phyloP scores from a whole-genome alignment of 2,329 filamentous ascomycete species.

The Epicoccum sorghinum region DNA sequence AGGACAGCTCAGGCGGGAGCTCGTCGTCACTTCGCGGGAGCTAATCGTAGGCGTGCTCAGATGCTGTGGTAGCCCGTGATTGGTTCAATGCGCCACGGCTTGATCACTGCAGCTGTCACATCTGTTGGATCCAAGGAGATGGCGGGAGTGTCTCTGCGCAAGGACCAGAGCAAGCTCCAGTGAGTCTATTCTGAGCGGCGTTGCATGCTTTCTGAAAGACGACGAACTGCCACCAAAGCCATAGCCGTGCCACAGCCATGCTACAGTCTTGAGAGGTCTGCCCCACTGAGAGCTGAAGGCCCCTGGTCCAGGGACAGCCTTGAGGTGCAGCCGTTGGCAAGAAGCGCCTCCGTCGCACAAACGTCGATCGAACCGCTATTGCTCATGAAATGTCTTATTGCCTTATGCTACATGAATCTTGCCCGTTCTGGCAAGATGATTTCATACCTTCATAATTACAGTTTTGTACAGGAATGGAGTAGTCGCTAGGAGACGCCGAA shows the following conservation, averaged over 20 bases:
- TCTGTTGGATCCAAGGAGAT: slow-evolving; percentile 17
- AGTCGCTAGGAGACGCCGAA: background rate
- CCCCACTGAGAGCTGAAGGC: no score
- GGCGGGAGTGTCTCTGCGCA: background rate
- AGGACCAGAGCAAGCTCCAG: no score
- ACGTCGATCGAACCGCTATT: background rate
- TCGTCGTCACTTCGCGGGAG: slow-evolving; percentile 17
- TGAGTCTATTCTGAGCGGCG: no score
- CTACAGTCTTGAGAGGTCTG: no score
- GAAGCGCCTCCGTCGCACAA: background rate
- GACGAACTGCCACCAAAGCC: no score
- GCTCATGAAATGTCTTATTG: background rate
- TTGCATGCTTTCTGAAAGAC: no score
- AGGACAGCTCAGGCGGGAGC: slow-evolving; percentile 17
- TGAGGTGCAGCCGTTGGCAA: no score
- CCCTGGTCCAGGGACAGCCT: no score
- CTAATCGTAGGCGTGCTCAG: slow-evolving; percentile 12
- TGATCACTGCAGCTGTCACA: slow-evolving; percentile 30
- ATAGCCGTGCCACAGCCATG: no score
- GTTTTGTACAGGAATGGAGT: slow-evolving; percentile 4
- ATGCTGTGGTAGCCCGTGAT: slow-evolving; percentile 19
- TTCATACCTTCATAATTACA: background rate
- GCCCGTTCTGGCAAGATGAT: background rate
- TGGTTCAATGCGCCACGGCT: slow-evolving; percentile 11
- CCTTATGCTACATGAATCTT: background rate